A percentile compares a stretch with the other conserved stretches of the same genome.
Evolutionary conservation across 257 asterid genomes (phyloP).

Genomic region (Fraxinus americana): DNA sequence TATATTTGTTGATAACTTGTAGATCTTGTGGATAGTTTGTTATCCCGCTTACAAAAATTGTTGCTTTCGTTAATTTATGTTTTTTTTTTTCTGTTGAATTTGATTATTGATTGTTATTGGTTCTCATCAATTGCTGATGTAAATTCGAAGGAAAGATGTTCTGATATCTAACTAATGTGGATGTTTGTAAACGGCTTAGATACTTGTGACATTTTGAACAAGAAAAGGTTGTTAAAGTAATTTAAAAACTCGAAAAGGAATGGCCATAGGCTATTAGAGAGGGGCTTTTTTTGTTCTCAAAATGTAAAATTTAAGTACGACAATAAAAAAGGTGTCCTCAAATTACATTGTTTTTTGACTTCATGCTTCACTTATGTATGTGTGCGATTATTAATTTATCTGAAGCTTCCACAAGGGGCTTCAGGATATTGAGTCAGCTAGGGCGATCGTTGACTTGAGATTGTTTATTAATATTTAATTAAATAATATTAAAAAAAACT

Average conservation of each 20-base stretch:
- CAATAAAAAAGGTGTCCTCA: background rate
- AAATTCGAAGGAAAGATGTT: background rate
- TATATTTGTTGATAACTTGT: conserved; percentile 13
- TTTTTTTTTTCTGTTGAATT: background rate
- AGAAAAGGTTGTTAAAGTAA: background rate
- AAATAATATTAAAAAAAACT: too few species aligned
- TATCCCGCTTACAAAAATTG: background rate
- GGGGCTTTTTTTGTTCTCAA: background rate
- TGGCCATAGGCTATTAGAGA: background rate
- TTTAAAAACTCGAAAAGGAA: background rate
- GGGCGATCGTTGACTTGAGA: too few species aligned
- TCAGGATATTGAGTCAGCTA: too few species aligned
- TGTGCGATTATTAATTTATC: background rate
- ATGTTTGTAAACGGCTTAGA: background rate
- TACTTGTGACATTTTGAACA: background rate
- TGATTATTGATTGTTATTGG: background rate
- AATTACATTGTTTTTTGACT: background rate
- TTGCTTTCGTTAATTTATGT: background rate
- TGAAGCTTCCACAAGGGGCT: background rate
- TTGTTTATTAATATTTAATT: too few species aligned
- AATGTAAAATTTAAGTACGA: background rate
- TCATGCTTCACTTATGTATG: background rate
- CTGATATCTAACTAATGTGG: conserved; percentile 10
- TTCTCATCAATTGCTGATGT: conserved; percentile 5
- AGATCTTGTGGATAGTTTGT: conserved; percentile 22